Base-by-base conservation (phyloP, 345 rosid species). In the Garcia nutans region DNA sequence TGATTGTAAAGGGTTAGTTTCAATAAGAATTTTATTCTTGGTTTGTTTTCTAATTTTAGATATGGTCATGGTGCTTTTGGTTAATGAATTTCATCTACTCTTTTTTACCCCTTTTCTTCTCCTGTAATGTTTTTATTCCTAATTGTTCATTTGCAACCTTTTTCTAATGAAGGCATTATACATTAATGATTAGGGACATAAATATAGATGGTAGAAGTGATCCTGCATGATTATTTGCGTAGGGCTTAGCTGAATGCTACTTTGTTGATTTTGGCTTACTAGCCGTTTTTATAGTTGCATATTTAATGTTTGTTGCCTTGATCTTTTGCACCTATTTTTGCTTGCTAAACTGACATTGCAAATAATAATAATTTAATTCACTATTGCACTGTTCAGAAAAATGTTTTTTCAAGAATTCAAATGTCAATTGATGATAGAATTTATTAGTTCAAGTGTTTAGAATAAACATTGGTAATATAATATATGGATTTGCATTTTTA, bases 1-100 rank as follows among this genome's bases (percentile, higher is more conserved):
- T 87, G 90, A 87, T 87, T 90, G 92, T 90, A 90, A 88, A 90
- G 90, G 83, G 84, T 74, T 88, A 88, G 91, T 79, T 82, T 78
- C 73, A 86, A 85, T 85, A 86, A 90, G 84, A 82, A 83, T 84
- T 80, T 82, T 59, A 56, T 85, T 82, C 80, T 79, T 66, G 86
- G 82, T 66, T 82, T 77, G 84, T 68, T 79, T 78, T 75, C 74
- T 76, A 79, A 68, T 75, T 75, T 78, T 84, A 84, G 87, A 75
- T 85, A 70, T 85, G 77, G 49, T 70, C 19, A 71, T 80, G 87
- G 82, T 77, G 59, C 83, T 83, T 81, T 74, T 41, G 84, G 45
- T 77, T 76, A 76, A 69, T 79, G 83, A 61, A 74, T 64, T 79
- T 54, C 16, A 54, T 54, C n/a, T 3, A 7, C n/a, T 17, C 16